phyloP scores from a whole-genome alignment of 495 filamentous ascomycete species.

The Penicillium pulvis region DNA sequence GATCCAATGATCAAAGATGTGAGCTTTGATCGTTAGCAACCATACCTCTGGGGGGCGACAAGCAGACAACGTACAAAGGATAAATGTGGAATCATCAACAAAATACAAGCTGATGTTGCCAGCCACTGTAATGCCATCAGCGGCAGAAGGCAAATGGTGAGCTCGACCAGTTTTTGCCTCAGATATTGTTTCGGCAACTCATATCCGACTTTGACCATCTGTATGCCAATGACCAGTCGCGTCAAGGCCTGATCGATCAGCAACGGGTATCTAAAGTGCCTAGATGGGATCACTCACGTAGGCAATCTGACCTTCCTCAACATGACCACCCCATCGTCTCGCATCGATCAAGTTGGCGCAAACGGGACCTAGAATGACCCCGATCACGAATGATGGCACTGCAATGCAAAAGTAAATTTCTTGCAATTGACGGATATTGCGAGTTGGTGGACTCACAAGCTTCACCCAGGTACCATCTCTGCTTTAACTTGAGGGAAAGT shows the following conservation, averaged over 20 bases:
- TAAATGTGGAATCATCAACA: constrained; percentile 35
- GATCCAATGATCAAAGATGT: constrained; percentile 61
- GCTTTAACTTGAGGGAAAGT: constrained; percentile 55
- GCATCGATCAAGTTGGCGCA: constrained; percentile 51
- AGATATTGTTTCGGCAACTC: constrained; percentile 38
- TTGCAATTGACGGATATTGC: background rate
- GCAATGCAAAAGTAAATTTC: background rate
- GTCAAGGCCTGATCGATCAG: constrained; percentile 38
- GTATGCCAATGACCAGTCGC: constrained; percentile 57
- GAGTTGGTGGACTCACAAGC: constrained; percentile 44
- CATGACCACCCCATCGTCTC: constrained; percentile 40
- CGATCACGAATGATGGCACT: constrained; percentile 56
- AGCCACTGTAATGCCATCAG: constrained; percentile 43
- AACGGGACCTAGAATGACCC: constrained; percentile 50
- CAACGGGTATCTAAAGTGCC: no score
- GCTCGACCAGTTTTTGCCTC: constrained; percentile 28
- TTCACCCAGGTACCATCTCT: constrained; percentile 59
- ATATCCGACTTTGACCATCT: constrained; percentile 45
- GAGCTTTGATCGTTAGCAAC: constrained; percentile 34
- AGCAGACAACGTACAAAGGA: constrained; percentile 30
- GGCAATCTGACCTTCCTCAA: constrained; percentile 43
- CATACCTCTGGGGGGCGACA: background rate
- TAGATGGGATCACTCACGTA: constrained; percentile 31
- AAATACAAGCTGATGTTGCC: constrained; percentile 38
- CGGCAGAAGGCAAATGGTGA: constrained; percentile 42